phyloP scores from a whole-genome alignment of 2,329 filamentous ascomycete genomes.

The Didymella pomorum region DNA sequence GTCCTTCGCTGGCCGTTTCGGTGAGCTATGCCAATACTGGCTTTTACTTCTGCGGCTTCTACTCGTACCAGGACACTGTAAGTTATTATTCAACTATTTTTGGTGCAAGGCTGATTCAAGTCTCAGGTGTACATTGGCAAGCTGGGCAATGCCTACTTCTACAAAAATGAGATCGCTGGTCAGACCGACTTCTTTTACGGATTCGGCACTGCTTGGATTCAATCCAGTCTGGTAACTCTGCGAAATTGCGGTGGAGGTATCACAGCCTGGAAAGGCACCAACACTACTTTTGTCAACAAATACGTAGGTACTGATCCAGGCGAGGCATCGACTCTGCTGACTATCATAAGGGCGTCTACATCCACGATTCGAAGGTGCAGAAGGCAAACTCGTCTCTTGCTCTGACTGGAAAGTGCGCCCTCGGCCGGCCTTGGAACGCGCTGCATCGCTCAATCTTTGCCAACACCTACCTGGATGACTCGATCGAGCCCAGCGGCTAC shows the following conservation, averaged over 20 bases:
- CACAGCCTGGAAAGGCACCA: slow-evolving; percentile 73
- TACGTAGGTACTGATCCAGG: slow-evolving; percentile 50
- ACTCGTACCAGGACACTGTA: slow-evolving; percentile 74
- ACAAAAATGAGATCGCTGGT: slow-evolving; percentile 67
- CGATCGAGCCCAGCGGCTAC: slow-evolving; percentile 63
- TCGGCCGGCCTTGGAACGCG: slow-evolving; percentile 70
- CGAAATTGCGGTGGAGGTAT: slow-evolving; percentile 71
- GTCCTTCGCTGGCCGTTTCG: slow-evolving; percentile 67
- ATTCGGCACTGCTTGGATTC: slow-evolving; percentile 70
- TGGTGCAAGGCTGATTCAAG: neutral
- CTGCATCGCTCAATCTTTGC: slow-evolving; percentile 66
- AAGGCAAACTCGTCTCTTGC: slow-evolving; percentile 62
- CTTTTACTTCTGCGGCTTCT: slow-evolving; percentile 72
- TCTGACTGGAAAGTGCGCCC: slow-evolving; percentile 58
- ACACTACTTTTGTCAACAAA: slow-evolving; percentile 71
- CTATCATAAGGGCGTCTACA: slow-evolving; percentile 62
- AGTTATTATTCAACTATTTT: neutral
- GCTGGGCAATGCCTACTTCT: slow-evolving; percentile 71
- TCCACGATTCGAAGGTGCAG: slow-evolving; percentile 62
- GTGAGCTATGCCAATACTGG: slow-evolving; percentile 70
- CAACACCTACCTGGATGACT: slow-evolving; percentile 63
- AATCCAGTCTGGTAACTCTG: slow-evolving; percentile 62
- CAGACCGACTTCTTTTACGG: slow-evolving; percentile 75
- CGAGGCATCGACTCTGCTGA: neutral
- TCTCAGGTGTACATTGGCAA: slow-evolving; percentile 65